These are phyloP conservation scores for Tulasnella sp. DNA, from an alignment of 768 basidiomycete genomes.

Conservation along the genomic window DNA sequence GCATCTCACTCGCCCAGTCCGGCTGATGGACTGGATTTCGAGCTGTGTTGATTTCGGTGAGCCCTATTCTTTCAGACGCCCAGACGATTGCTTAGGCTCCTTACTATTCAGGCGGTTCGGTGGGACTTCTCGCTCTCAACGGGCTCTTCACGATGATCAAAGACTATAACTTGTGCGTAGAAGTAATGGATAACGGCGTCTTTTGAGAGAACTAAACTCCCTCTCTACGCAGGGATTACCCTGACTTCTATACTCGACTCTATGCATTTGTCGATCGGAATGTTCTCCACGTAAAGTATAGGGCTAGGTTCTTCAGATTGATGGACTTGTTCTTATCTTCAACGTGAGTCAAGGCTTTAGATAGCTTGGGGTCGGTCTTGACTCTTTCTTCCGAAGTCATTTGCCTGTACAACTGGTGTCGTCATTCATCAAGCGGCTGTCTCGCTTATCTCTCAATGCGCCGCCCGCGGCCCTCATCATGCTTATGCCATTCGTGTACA, in stretches of 20 bases:
- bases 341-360: slow-evolving; percentile 44
- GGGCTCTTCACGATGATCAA: slow-evolving; percentile 83
- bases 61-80: too few relatives aligned
- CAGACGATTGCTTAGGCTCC: not conserved
- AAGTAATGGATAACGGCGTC: not conserved
- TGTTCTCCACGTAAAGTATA: slow-evolving; percentile 81
- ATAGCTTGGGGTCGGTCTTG: not conserved
- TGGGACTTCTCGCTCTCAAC: slow-evolving; percentile 84
- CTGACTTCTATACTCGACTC: slow-evolving; percentile 84
- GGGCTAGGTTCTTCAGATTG: slow-evolving; percentile 90
- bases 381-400: slow-evolving; percentile 38
- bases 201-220: slow-evolving; percentile 8
- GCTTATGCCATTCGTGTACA: slow-evolving; percentile 88
- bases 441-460: slow-evolving; percentile 70
- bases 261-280: slow-evolving; percentile 83
- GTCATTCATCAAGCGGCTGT: slow-evolving; percentile 86
- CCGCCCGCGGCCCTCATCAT: slow-evolving; percentile 87
- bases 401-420: slow-evolving; percentile 85
- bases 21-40: slow-evolving; percentile 89
- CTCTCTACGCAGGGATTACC: slow-evolving; percentile 62
- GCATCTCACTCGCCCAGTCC: slow-evolving; percentile 60
- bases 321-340: slow-evolving; percentile 86
- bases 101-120: slow-evolving; percentile 65
- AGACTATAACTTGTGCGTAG: slow-evolving; percentile 79
- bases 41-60: slow-evolving; percentile 71